Conservation (phyloP, 2,329 filamentous ascomycete species). For the Alternaria burnsii region DNA sequence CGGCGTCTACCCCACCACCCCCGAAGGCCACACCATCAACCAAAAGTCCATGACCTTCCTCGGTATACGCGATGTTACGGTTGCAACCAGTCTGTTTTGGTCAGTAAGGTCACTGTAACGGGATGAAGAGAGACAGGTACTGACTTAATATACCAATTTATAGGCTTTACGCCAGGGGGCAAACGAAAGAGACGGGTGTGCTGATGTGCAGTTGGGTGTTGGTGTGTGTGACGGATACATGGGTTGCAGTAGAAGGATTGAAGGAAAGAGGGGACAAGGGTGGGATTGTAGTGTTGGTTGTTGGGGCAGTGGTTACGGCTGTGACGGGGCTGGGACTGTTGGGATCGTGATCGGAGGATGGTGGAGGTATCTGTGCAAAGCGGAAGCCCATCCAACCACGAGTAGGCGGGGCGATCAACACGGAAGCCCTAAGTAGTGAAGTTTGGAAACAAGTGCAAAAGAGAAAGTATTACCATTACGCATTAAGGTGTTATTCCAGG, state of each 20-base stretch:
- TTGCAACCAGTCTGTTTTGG: conserved; percentile 9
- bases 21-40: conserved; percentile 10
- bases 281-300: background rate
- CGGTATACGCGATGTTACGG: conserved; percentile 15
- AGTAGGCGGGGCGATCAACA: too few species aligned
- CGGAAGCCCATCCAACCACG: too few species aligned
- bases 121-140: too few species aligned
- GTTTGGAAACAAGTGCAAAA: too few species aligned
- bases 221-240: background rate
- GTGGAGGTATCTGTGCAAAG: too few species aligned
- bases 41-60: conserved; percentile 18
- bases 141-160: too few species aligned
- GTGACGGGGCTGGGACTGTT: background rate
- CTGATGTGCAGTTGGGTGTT: background rate
- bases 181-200: background rate
- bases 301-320: background rate
- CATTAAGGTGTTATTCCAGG: too few species aligned
- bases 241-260: background rate
- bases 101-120: background rate
- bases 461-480: too few species aligned
- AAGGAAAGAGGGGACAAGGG: background rate
- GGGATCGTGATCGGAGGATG: background rate
- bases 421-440: too few species aligned
- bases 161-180: background rate
- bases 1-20: conserved; percentile 8